phyloP scores from a whole-genome alignment of 2,329 filamentous ascomycete species.

The Xylariaceae sp. region DNA sequence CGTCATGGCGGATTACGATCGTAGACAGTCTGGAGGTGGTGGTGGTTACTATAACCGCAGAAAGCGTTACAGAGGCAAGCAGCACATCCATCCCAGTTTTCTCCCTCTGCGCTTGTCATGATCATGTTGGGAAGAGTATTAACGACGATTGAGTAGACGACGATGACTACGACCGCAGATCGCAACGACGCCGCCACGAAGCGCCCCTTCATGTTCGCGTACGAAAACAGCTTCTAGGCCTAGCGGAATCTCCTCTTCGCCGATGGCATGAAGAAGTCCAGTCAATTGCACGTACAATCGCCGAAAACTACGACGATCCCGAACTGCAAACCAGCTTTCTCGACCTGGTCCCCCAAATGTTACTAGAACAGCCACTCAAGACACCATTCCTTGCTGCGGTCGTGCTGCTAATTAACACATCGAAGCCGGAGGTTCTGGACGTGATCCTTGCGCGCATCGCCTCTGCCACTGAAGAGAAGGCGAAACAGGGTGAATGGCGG shows the following conservation, averaged over 20 bases:
- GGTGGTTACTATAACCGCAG: slow-evolving; percentile 60
- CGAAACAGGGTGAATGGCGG: slow-evolving; percentile 75
- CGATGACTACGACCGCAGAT: slow-evolving; percentile 69
- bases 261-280: slow-evolving; percentile 74
- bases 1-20: slow-evolving; percentile 53
- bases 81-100: slow-evolving; percentile 2
- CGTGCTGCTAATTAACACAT: slow-evolving; percentile 70
- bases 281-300: slow-evolving; percentile 67
- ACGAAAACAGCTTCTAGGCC: slow-evolving; percentile 70
- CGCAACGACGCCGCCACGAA: slow-evolving; percentile 68
- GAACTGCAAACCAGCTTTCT: slow-evolving; percentile 69
- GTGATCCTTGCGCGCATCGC: slow-evolving; percentile 63
- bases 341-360: slow-evolving; percentile 67
- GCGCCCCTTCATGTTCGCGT: slow-evolving; percentile 64
- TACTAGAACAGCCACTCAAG: slow-evolving; percentile 90
- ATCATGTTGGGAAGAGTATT: not conserved
- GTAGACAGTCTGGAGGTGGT: slow-evolving; percentile 43
- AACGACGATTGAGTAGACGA: slow-evolving; percentile 47
- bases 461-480: slow-evolving; percentile 57
- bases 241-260: slow-evolving; percentile 76
- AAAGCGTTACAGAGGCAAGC: slow-evolving; percentile 70
- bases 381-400: slow-evolving; percentile 90
- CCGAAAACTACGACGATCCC: slow-evolving; percentile 81
- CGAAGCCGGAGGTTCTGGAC: slow-evolving; percentile 68
- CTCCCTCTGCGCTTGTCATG: not conserved